phyloP scores from a whole-genome alignment of 2,329 filamentous ascomycete genomes.

The Calonectria pauciramosa region DNA sequence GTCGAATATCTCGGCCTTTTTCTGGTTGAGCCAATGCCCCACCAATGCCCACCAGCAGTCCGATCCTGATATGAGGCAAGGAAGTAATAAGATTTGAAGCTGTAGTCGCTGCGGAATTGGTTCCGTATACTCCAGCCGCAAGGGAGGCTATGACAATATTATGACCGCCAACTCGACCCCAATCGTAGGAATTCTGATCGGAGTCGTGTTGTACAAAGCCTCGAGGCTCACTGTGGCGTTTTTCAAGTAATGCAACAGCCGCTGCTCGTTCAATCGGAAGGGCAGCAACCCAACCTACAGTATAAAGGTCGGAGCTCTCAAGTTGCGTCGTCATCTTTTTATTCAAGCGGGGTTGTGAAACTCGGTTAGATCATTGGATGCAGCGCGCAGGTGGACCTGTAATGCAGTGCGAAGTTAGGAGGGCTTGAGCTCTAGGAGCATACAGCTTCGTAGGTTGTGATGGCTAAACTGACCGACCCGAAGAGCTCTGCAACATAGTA shows the following conservation, averaged over 20 bases:
- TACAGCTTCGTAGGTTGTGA: neutral
- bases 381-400: no score
- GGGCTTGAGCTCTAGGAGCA: neutral
- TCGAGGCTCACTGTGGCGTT: slow-evolving; percentile 28
- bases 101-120: slow-evolving; percentile 26
- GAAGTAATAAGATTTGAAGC: slow-evolving; percentile 32
- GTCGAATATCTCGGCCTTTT: slow-evolving; percentile 31
- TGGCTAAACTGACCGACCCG: no score
- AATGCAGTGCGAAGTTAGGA: neutral
- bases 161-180: slow-evolving; percentile 41
- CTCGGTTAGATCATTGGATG: neutral
- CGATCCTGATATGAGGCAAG: slow-evolving; percentile 35
- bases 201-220: no score
- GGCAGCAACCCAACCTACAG: slow-evolving; percentile 46
- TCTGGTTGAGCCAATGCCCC: slow-evolving; percentile 48
- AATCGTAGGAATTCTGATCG: slow-evolving; percentile 36
- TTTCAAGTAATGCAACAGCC: slow-evolving; percentile 43
- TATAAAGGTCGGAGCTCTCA: neutral
- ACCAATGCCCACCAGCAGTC: slow-evolving; percentile 54
- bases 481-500: no score
- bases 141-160: slow-evolving; percentile 45
- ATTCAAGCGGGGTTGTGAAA: neutral
- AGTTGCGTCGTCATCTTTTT: neutral
- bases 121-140: slow-evolving; percentile 34
- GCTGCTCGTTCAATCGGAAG: slow-evolving; percentile 43